Conservation (phyloP, 805 yeast genomes). For the Zygosaccharomyces bisporus region DNA sequence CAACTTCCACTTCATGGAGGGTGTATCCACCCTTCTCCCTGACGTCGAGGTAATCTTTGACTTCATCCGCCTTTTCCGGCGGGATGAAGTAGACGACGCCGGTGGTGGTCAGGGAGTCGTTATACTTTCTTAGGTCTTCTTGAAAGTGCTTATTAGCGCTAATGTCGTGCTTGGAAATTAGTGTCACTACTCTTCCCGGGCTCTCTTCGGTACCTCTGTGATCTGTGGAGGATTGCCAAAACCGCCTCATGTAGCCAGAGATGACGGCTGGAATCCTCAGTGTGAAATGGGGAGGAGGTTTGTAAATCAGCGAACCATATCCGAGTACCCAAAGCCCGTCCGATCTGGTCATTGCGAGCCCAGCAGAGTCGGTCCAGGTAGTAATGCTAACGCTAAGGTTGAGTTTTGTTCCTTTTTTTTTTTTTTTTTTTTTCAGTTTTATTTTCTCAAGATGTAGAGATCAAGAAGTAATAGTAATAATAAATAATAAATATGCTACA, state of each 20-base stretch:
- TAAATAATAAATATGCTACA: slow-evolving; percentile 4
- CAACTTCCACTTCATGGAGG: slow-evolving; percentile 61
- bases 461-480: background rate
- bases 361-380: too few species aligned
- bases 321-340: slow-evolving; percentile 73
- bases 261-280: slow-evolving; percentile 67
- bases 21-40: slow-evolving; percentile 90
- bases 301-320: slow-evolving; percentile 83
- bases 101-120: slow-evolving; percentile 53
- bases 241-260: slow-evolving; percentile 72
- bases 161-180: slow-evolving; percentile 59
- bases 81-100: slow-evolving; percentile 84
- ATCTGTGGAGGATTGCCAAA: slow-evolving; percentile 89
- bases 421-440: background rate
- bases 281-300: slow-evolving; percentile 76
- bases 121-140: slow-evolving; percentile 38
- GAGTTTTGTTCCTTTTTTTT: background rate
- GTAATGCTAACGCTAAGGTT: too few species aligned
- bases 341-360: slow-evolving; percentile 10
- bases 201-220: slow-evolving; percentile 82
- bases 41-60: slow-evolving; percentile 65
- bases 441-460: background rate
- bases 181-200: slow-evolving; percentile 90
- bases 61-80: slow-evolving; percentile 56
- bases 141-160: slow-evolving; percentile 40